Evolutionary conservation across 345 rosid genomes (phyloP), one percentile per base, ranked within the genome.

Genomic region (Lepidium africanum): DNA sequence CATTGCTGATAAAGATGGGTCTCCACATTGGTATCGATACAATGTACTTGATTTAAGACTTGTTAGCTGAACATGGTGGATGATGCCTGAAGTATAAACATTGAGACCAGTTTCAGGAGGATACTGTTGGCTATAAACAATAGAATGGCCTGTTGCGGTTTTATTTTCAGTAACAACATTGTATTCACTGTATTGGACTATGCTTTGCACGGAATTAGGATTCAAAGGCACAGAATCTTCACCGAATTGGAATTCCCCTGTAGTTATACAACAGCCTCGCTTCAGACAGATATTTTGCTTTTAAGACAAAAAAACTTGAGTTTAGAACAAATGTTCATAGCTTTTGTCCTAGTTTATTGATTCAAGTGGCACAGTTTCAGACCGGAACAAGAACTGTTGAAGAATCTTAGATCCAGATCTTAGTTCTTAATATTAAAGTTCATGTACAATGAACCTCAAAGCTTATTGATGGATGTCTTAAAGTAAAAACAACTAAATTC

Each of bases 41-140:
- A 76, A 16, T 5, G 85, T 86, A 69, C 69, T 70, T 27, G 89
- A 85, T 75, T 81, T 78, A 77, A 91, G 80, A 23, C 86, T 86
- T 32, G 77, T 82, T 48, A 90, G 83, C 75, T 81, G 89, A 75
- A 86, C 98, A 46, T 81, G 96, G 77, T 93, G 97, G 15, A 90
- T 93, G 39, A 83, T 84, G 11, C 98, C 96, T 42, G 98, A 90
- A 79, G 94, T 82, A 54, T 90, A 93, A 74, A 81, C 87, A 49
- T 81, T 75, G 43, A 80, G 79, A 21, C 86, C 88, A 42, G 13
- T 65, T 41, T 77, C 79, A 64, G 65, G 66, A 52, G 90, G 86
- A 76, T 90, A 83, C 48, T 80, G 74, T 67, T 81, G 92, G 77
- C 15, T 79, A 75, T 88, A 90, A 75, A 93, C 79, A 56, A 85